These are phyloP conservation scores for Suhomyces bolitotheri DNA, from an alignment of 1,139 yeast genomes.

Conservation along the genomic window DNA sequence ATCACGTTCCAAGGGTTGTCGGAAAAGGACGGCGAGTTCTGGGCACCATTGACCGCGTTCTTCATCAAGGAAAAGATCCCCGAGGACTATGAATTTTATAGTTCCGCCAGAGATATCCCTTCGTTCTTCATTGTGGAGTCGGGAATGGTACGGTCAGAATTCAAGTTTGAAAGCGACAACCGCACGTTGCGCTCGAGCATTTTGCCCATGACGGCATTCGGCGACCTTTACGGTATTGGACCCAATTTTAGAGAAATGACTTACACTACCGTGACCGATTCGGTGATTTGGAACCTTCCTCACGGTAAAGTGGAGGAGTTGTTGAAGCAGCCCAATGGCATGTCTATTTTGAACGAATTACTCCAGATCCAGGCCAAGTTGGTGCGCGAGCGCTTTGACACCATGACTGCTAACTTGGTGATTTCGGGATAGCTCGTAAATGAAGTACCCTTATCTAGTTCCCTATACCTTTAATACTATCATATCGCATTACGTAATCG, in stretches of 20 bases:
- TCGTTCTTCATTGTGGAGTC: slow-evolving; percentile 73
- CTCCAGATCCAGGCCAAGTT: slow-evolving; percentile 63
- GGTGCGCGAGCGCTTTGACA: slow-evolving; percentile 71
- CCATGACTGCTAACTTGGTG: slow-evolving; percentile 67
- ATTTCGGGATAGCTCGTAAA: slow-evolving; percentile 40
- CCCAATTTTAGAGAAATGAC: slow-evolving; percentile 42
- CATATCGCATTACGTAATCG: background rate
- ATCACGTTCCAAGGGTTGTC: slow-evolving; percentile 72
- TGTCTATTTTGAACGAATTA: slow-evolving; percentile 67
- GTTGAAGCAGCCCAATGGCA: slow-evolving; percentile 43
- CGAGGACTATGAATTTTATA: slow-evolving; percentile 51
- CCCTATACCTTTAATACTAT: background rate
- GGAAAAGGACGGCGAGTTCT: slow-evolving; percentile 59
- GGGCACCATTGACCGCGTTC: slow-evolving; percentile 57
- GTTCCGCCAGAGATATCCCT: slow-evolving; percentile 34
- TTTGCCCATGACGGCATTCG: slow-evolving; percentile 89
- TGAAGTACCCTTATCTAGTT: too few relatives aligned
- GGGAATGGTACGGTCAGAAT: slow-evolving; percentile 69
- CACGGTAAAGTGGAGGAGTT: slow-evolving; percentile 46
- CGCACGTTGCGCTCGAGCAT: slow-evolving; percentile 72
- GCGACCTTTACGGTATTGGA: slow-evolving; percentile 53
- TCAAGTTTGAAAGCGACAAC: slow-evolving; percentile 53
- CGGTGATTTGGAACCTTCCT: slow-evolving; percentile 73
- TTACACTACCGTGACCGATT: slow-evolving; percentile 52
- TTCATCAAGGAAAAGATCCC: slow-evolving; percentile 53